Conservation (phyloP, 331 rosid genomes). For the Quercus lobata region DNA sequence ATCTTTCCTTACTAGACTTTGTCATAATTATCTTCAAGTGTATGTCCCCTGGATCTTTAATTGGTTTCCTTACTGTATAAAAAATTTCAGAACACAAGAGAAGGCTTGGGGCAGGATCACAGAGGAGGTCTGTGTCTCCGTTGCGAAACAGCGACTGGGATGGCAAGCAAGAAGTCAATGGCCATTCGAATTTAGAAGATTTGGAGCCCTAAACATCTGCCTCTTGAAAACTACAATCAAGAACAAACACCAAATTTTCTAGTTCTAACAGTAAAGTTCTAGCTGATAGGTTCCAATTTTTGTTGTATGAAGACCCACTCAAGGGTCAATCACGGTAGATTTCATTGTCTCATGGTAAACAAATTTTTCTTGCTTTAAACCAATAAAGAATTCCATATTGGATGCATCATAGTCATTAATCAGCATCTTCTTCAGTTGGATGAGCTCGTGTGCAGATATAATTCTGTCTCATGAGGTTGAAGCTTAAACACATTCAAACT, state of each 20-base stretch:
- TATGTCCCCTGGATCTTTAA: conserved; percentile 12
- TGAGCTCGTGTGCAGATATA: conserved; percentile 5
- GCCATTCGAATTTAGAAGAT: conserved; percentile 41
- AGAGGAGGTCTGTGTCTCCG: conserved; percentile 25
- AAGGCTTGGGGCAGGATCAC: conserved; percentile 33
- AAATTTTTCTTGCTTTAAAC: conserved; percentile 18
- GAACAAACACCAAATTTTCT: conserved; percentile 26
- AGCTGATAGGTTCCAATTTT: conserved; percentile 38
- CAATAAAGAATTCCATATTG: conserved; percentile 27
- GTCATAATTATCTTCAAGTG: background rate
- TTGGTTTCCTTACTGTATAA: background rate
- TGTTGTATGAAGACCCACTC: conserved; percentile 30
- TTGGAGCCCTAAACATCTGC: conserved; percentile 29
- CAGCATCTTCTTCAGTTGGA: background rate
- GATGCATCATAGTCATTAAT: background rate
- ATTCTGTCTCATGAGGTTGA: conserved; percentile 1
- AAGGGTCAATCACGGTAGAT: conserved; percentile 31
- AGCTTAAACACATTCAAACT: background rate
- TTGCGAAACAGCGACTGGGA: conserved; percentile 37
- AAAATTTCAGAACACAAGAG: conserved; percentile 55
- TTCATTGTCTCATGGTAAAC: conserved; percentile 23
- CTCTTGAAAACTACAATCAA: conserved; percentile 36
- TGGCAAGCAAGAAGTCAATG: conserved; percentile 31
- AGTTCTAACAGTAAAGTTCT: conserved; percentile 30
- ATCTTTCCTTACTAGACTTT: conserved; percentile 3